Base-by-base conservation (phyloP, 257 asterid species). In the Penstemon eatonii region DNA sequence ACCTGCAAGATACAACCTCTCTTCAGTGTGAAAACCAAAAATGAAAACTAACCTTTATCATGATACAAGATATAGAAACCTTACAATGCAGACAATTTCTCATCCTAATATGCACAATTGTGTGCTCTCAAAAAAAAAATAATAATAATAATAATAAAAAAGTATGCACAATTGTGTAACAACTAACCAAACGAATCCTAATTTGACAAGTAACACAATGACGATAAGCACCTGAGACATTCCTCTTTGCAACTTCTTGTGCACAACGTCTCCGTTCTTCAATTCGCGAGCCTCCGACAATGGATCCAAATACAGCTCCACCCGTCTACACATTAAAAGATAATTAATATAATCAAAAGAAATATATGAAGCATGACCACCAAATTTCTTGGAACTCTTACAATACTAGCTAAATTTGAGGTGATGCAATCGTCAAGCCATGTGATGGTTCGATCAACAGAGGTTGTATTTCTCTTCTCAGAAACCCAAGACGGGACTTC, bases 401-500 rank as follows among this genome's bases (percentile, higher is more conserved):
- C 89, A 65, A 62, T 73, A 66, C 71, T 42, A 63, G 80, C 77
- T 60, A 15, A 39, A 66, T 72, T 63, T 52, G 79, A 74, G 8
- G 56, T 57, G 72, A 90, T 54, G 83, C 99, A 93, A 56, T 90
- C 96, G 38, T 93, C 96, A 2, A 90, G 92, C 97, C 99, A 93
- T 76, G 81, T 84, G 64, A 93, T 2, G n/a, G 95, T 87, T 6
- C 99, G 96, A 19, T 86, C 96, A 65, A 93, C 88, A 1, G 99
- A 90, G 56, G 79, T 37, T 75, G 60, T 83, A 79, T 85, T 88
- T 77, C 97, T 87, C 85, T 93, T 93, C 62, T 75, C 84, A 41
- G 97, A 82, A 73, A 86, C 96, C 96, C 96, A 93, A 70, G 87
- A 88, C 71, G 99, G 99, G 63, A 88, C 99, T 81, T 93, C 99